Base-by-base conservation (phyloP, 805 yeast species). In the Priceomyces melissophilus region DNA sequence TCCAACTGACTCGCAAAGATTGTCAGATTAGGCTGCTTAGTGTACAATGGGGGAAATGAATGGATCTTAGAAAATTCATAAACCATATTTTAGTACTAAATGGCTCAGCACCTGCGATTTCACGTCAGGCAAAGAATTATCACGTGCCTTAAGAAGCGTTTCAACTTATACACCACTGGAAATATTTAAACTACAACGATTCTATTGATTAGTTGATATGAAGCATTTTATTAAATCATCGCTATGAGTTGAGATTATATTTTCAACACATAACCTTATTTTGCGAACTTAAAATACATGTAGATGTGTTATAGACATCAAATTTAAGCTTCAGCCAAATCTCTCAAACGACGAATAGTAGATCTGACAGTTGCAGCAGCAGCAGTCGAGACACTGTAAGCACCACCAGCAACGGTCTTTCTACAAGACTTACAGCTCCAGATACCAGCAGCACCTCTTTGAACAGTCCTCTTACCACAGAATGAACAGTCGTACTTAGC, bases 361-460 rank as follows among this genome's bases (percentile, higher is more conserved):
- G 99, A 93, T 85, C 99, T 90, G 75, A 90, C 97, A 64, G 99
- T 93, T 76, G 96, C 96, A 70, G 99, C 99, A 73, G 99, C 97
- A 68, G 99, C 93, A 64, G 99, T 93, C 69, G 95, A 84, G 59
- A 93, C 90, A 67, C 96, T 82, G 90, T 93, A 93, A 76, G 99
- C 99, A 82, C 99, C 99, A 75, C 99, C 99, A 65, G 99, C 99
- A 69, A 93, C 87, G 60, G 96, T 85, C 85, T 88, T 93, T 65
- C 76, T 77, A 80, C 99, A 91, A 58, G 96, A 77, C 75, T 81
- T 78, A 82, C 99, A 93, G 70, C 77, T 73, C 99, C 99, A 93
- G 90, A 93, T 87, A 79, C 99, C 99, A 69, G 95, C 81, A 61
- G 99, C 89, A 69, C 84, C 86, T 83, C 99, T 89, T 80, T 82